Evolutionary conservation across 257 asterid species (phyloP).

Genomic region (Solanum chiquidenum): DNA sequence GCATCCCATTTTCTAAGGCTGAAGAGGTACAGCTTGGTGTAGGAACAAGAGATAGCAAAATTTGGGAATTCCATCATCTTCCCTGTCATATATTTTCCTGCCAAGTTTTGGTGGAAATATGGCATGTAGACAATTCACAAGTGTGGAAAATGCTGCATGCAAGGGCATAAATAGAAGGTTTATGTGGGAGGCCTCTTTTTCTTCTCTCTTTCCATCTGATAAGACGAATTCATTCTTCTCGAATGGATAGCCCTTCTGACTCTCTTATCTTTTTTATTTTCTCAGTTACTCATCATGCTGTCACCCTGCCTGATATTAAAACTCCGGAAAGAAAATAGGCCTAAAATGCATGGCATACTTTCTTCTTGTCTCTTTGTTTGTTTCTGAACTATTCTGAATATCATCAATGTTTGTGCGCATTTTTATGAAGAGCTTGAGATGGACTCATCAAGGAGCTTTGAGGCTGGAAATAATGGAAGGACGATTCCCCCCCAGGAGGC

Average conservation of each 20-base stretch:
- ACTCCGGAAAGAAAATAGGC: background rate
- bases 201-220: background rate
- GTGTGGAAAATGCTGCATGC: background rate
- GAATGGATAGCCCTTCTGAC: background rate
- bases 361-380: background rate
- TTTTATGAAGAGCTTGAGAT: slow-evolving; percentile 52
- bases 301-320: background rate
- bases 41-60: background rate
- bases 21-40: background rate
- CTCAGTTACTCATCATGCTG: background rate
- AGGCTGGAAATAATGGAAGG: slow-evolving; percentile 51
- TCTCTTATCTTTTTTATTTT: background rate
- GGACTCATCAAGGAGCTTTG: slow-evolving; percentile 45
- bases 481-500: slow-evolving; percentile 78
- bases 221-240: background rate
- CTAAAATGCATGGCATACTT: background rate
- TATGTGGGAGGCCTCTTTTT: background rate
- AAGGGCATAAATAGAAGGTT: background rate
- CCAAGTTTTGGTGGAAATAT: background rate
- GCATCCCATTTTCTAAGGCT: background rate
- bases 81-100: background rate
- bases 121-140: background rate
- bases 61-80: background rate
- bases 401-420: background rate
- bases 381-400: background rate